Conservation (phyloP, 2,329 filamentous ascomycete species). For the Torrubiella hemipterigena region DNA sequence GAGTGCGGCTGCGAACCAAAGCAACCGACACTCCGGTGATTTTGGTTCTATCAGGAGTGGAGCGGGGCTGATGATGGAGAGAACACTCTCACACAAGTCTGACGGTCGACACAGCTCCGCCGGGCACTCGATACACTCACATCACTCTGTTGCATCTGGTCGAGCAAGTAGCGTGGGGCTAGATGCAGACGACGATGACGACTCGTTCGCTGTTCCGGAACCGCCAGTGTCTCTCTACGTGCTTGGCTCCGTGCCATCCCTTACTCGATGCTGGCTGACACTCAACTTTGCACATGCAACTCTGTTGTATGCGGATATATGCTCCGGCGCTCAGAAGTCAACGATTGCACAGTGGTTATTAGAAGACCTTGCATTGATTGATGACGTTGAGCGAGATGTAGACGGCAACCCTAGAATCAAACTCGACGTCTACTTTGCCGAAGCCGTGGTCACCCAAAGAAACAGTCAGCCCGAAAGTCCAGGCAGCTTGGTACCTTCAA, state of each 20-base stretch:
- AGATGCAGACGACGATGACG: constrained; percentile 57
- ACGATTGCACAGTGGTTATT: constrained; percentile 67
- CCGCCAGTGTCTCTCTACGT: constrained; percentile 78
- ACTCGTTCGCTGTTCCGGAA: constrained; percentile 57
- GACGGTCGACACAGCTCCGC: constrained; percentile 90
- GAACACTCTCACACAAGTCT: constrained; percentile 87
- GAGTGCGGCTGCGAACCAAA: constrained; percentile 44
- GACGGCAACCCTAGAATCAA: constrained; percentile 59
- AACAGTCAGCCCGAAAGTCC: constrained; percentile 63
- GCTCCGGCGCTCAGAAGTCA: constrained; percentile 82
- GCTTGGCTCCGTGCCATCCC: constrained; percentile 79
- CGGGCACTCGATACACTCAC: constrained; percentile 62
- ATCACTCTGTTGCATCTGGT: constrained; percentile 61
- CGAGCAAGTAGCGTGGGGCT: constrained; percentile 81
- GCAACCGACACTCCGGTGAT: constrained; percentile 71
- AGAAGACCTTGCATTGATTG: constrained; percentile 58
- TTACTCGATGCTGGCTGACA: constrained; percentile 91
- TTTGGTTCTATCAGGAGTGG: constrained; percentile 65
- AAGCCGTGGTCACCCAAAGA: constrained; percentile 70
- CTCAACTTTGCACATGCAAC: constrained; percentile 82
- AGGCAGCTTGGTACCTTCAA: constrained; percentile 58
- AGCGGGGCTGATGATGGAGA: constrained; percentile 81
- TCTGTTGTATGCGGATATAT: constrained; percentile 82
- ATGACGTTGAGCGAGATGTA: constrained; percentile 52
- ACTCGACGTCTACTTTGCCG: constrained; percentile 77